These are phyloP conservation scores for Anisodus tanguticus DNA, from an alignment of 257 asterid genomes.

Conservation along the genomic window DNA sequence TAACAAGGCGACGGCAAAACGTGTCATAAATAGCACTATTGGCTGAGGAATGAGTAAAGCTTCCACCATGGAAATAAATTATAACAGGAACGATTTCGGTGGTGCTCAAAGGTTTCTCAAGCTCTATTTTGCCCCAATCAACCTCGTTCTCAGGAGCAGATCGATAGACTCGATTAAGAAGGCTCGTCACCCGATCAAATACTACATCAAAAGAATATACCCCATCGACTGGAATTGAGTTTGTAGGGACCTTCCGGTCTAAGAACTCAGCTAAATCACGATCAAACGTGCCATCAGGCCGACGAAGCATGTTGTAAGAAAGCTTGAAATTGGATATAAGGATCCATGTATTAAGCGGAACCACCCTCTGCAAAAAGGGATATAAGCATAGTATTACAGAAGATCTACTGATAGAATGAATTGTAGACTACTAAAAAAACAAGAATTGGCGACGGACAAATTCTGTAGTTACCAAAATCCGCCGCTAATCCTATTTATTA, in stretches of 20 bases:
- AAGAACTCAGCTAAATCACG: slow-evolving; percentile 75
- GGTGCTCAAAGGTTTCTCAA: slow-evolving; percentile 64
- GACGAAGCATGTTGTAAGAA: slow-evolving; percentile 75
- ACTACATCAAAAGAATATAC: slow-evolving; percentile 79
- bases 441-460: no score
- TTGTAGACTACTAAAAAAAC: no score
- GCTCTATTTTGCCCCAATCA: slow-evolving; percentile 50
- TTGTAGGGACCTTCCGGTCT: slow-evolving; percentile 79
- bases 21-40: slow-evolving; percentile 84
- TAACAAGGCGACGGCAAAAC: slow-evolving; percentile 80
- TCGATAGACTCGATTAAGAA: slow-evolving; percentile 66
- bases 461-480: no score
- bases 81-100: slow-evolving; percentile 65
- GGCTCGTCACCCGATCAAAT: slow-evolving; percentile 67
- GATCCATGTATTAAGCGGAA: slow-evolving; percentile 88
- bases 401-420: neutral
- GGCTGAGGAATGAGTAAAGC: slow-evolving; percentile 89
- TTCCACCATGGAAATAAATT: slow-evolving; percentile 89
- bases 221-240: slow-evolving; percentile 69
- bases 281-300: slow-evolving; percentile 86
- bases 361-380: slow-evolving; percentile 60
- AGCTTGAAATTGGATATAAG: slow-evolving; percentile 87
- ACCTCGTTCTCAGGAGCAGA: slow-evolving; percentile 43
- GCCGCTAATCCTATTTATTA: no score
- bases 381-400: neutral